Evolutionary conservation across 371 early-diverging fungal genomes (phyloP).

Genomic region (Saksenaea vasiformis): DNA sequence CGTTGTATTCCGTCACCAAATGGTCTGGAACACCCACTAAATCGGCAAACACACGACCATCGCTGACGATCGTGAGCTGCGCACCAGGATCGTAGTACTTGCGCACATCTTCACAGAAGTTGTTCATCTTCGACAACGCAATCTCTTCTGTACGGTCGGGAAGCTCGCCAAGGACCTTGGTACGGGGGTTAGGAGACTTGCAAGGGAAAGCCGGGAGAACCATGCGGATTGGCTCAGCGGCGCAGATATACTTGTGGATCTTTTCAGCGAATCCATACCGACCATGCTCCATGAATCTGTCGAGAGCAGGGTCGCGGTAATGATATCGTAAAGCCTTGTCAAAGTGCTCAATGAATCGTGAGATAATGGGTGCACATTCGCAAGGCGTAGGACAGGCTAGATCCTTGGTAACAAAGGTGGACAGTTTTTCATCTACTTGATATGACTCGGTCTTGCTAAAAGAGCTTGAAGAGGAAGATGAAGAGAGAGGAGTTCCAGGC

Average conservation of each 20-base stretch:
- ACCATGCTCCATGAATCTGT: conserved; percentile 2
- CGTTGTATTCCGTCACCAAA: conserved; percentile 8
- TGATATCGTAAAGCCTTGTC: conserved; percentile 1
- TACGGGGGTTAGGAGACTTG: conserved; percentile 7
- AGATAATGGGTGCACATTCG: neutral
- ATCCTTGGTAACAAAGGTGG: neutral
- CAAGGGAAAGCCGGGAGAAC: conserved; percentile 12
- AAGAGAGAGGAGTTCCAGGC: neutral
- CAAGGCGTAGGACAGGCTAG: neutral
- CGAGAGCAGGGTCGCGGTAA: conserved; percentile 1
- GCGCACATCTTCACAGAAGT: neutral
- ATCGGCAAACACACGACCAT: conserved; percentile 12
- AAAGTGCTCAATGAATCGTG: neutral
- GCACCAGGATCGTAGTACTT: conserved; percentile 3
- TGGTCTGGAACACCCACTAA: conserved; percentile 5
- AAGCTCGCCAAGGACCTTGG: conserved; percentile 5
- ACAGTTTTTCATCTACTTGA: neutral
- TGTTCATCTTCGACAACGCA: neutral
- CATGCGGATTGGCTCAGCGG: neutral
- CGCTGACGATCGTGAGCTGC: conserved; percentile 2
- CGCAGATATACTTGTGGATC: conserved; percentile 3
- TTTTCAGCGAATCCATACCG: neutral
- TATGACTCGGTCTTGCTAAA: neutral
- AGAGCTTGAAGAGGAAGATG: neutral
- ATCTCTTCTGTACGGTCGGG: conserved; percentile 10